A percentile compares a stretch with the other conserved stretches of the same genome.
Conservation (phyloP, 495 filamentous ascomycete species). For the Trichodelitschia bisporula region DNA sequence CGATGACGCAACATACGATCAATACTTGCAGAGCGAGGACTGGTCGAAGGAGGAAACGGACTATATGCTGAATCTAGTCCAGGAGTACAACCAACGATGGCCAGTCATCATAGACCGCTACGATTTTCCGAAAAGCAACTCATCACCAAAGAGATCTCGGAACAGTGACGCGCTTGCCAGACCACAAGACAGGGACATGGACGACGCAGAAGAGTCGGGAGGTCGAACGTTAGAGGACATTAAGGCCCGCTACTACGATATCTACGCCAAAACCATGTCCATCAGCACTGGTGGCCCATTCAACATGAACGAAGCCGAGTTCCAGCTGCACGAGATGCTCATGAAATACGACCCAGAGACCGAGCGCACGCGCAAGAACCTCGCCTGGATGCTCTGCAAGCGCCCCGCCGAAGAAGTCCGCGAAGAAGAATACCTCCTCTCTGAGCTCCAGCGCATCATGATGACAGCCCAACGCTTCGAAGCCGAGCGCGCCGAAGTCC, state of each 20-base stretch:
- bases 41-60: constrained; percentile 90
- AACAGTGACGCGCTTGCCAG: no score
- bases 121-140: constrained; percentile 26
- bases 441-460: constrained; percentile 76
- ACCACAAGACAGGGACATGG: not conserved
- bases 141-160: no score
- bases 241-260: constrained; percentile 70
- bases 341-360: constrained; percentile 56
- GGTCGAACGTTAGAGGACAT: constrained; percentile 62
- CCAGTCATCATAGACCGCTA: constrained; percentile 84
- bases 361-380: constrained; percentile 57
- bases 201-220: constrained; percentile 16
- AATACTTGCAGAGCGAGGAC: constrained; percentile 40
- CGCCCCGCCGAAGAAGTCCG: constrained; percentile 68
- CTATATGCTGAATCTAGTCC: constrained; percentile 49
- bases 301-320: constrained; percentile 67
- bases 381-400: constrained; percentile 51
- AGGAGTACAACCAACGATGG: constrained; percentile 69
- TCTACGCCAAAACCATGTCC: constrained; percentile 25
- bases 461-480: constrained; percentile 57
- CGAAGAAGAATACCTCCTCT: constrained; percentile 70
- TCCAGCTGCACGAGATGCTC: constrained; percentile 57
- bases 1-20: constrained; percentile 63
- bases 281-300: constrained; percentile 48
- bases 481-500: constrained; percentile 75